Evolutionary conservation across 2,329 filamentous ascomycete genomes (phyloP).

Genomic region (Calonectria montana): DNA sequence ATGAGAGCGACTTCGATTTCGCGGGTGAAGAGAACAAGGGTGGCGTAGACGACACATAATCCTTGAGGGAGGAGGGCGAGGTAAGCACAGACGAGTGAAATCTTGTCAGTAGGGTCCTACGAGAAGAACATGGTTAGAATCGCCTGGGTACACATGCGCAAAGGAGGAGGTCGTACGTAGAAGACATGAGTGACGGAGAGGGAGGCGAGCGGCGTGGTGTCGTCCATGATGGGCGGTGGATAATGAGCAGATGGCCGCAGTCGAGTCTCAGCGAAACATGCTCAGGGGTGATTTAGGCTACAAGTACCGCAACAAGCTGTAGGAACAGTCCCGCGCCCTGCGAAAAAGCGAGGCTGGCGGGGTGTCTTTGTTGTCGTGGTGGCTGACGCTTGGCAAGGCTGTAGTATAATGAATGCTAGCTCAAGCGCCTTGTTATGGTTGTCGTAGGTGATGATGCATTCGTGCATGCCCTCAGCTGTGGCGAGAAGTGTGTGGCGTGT

Average conservation of each 20-base stretch:
- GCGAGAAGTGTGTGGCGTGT: neutral
- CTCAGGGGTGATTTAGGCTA: neutral
- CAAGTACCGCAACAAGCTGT: neutral
- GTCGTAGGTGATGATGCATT: neutral
- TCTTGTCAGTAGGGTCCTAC: conserved; percentile 84
- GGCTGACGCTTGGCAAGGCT: neutral
- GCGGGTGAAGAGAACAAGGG: conserved; percentile 89
- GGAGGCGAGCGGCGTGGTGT: conserved; percentile 77
- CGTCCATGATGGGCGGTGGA: conserved; percentile 37
- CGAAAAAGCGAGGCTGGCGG: neutral
- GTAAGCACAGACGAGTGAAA: conserved; percentile 92
- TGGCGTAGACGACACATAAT: conserved; percentile 89
- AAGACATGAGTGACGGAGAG: conserved; percentile 95
- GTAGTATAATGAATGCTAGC: neutral
- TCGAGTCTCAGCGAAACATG: conserved; percentile 17
- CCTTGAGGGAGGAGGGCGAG: conserved; percentile 94
- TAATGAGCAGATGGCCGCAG: neutral
- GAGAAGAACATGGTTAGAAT: conserved; percentile 7
- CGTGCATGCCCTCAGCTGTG: neutral
- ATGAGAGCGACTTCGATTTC: conserved; percentile 91
- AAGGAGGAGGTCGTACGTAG: conserved; percentile 72
- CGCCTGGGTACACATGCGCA: neutral
- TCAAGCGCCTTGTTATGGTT: neutral
- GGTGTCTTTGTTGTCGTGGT: conserved; percentile 3
- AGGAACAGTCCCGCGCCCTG: conserved; percentile 12